Evolutionary conservation across 495 filamentous ascomycete species (phyloP), one percentile per base, ranked within the genome.

Genomic region (Annulohypoxylon nitens): DNA sequence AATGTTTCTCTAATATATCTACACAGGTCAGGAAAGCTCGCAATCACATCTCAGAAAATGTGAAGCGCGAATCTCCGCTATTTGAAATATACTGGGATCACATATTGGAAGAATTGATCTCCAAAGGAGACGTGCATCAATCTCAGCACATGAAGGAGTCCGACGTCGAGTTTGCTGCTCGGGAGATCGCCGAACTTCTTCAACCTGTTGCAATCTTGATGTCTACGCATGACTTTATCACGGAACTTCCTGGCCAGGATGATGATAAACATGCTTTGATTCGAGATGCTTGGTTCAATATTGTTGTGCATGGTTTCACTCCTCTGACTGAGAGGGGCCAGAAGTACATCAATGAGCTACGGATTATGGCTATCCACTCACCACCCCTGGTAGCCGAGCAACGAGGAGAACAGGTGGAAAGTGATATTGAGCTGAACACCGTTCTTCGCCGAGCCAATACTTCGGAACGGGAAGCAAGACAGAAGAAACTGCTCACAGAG

Each of bases 231-330:
- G 84, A 86, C 20, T 72, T 84, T 4, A 71, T 80, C 14, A 73
- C 82, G 7, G 82, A 83, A 50, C 76, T 75, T 26, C 51, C 79
- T 0, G 73, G 78, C 10, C 79, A 84, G 16, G 88, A 91, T 70
- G 89, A 93, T 41, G 87, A 93, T 45, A 86, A 87, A 20, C 82
- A 88, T 59, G 86, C 88, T 18, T 83, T 97, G 53, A 89, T 96
- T 70, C 91, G 95, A 39, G 93, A 98, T 84, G 93, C 93, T 12
- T 99, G 96, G 96, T 97, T 97, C 80, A 99, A 99, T 78, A 92
- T 98, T 59, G 92, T 93, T 33, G 90, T 98, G 7, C 95, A 98
- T 79, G 95, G 94, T 36, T 97, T 98, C 77, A 89, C 87, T n/a
- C 84, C 90, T 14, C 87, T 85, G 16, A 93, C 93, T 0, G 85